Base-by-base conservation (phyloP, 257 asterid species). In the Solanum pimpinellifolium region DNA sequence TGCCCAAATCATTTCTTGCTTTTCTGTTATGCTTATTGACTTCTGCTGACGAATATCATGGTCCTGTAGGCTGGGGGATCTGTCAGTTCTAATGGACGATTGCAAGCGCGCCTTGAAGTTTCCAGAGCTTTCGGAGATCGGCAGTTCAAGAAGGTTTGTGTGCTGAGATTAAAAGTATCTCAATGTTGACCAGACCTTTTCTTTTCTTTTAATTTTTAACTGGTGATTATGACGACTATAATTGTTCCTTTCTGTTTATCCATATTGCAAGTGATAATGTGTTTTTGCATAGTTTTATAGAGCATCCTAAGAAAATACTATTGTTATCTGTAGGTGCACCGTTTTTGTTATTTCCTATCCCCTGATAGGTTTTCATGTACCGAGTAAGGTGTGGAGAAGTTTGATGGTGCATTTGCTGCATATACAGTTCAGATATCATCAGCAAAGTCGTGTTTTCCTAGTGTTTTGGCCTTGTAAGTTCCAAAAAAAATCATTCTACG, bases 51-150 rank as follows among this genome's bases (percentile, higher is more conserved):
- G 84, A 86, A 81, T 16, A 31, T 85, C 85, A 86, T 86, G 44
- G 31, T 87, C 86, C 88, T 87, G 23, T 87, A 96, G 99, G 97
- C 97, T 80, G 99, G 99, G 83, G 99, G 99, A 85, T 93, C 96
- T 87, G 91, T 96, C 82, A 88, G 95, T 90, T 93, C 99, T 82
- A 94, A 95, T 87, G 99, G 99, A 66, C 92, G 99, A 46, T 83
- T 96, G 89, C 99, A 95, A 87, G 99, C 96, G 47, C 95, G 98
- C 49, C 99, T 96, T 90, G 96, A 95, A 93, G 99, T 96, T 88
- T 96, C 99, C 86, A 93, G 99, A 92, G 99, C 99, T 73, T 95
- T 96, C 62, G 98, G 99, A 66, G 99, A 96, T 91, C 87, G 98
- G 86, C 97, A 94, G 60, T 96, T 96, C 93, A 96, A 96, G 92